Evolutionary conservation across 192 early-diverging fungal genomes (phyloP).

Genomic region (Linnemannia exigua): DNA sequence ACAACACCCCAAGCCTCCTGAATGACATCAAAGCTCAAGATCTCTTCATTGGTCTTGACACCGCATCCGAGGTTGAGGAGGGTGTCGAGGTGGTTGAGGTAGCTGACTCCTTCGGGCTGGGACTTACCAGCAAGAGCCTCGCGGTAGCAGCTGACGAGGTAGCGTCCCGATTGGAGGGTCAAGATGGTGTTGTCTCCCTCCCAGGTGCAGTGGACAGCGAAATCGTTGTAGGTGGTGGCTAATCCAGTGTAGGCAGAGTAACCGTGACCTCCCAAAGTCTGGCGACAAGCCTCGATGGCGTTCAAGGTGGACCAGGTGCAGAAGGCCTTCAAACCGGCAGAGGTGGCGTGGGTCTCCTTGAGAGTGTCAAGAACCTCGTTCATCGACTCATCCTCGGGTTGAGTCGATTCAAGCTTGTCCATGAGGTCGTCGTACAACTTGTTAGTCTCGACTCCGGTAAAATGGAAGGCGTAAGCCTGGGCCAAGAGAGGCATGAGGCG

Average conservation of each 20-base stretch:
- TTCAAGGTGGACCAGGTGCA: constrained; percentile 93
- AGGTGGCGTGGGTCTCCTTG: constrained; percentile 94
- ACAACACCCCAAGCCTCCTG: constrained; percentile 87
- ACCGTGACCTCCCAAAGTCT: constrained; percentile 92
- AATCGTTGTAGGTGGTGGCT: constrained; percentile 87
- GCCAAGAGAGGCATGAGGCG: constrained; percentile 94
- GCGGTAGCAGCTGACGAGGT: constrained; percentile 80
- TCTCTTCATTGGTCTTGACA: constrained; percentile 65
- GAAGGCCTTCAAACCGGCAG: constrained; percentile 93
- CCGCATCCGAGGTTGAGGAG: constrained; percentile 62
- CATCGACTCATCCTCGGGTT: constrained; percentile 71
- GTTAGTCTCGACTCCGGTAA: constrained; percentile 87
- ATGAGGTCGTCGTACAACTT: constrained; percentile 86
- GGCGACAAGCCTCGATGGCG: constrained; percentile 93
- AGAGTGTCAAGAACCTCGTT: constrained; percentile 80
- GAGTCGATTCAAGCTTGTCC: constrained; percentile 77
- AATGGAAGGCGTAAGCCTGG: constrained; percentile 91
- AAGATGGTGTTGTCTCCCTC: constrained; percentile 95
- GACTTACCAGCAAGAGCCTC: constrained; percentile 82
- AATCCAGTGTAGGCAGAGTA: constrained; percentile 95
- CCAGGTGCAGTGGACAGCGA: constrained; percentile 92
- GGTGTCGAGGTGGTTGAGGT: constrained; percentile 73
- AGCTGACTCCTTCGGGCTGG: constrained; percentile 82
- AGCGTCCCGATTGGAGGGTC: constrained; percentile 90
- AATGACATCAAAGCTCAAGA: constrained; percentile 73